phyloP scores from a whole-genome alignment of 805 yeast genomes.

The Candida koratica region DNA sequence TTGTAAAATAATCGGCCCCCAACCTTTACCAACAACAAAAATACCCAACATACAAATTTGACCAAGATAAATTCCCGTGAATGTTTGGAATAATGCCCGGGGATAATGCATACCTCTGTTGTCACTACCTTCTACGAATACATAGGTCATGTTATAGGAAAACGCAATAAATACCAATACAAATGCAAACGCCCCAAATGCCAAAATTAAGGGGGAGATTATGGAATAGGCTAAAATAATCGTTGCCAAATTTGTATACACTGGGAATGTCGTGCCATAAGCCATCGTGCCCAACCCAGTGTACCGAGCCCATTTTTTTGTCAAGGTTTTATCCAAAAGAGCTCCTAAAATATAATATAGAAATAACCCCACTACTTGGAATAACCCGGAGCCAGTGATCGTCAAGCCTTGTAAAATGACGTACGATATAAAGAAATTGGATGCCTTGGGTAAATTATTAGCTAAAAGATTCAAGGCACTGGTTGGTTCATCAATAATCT shows the following conservation, averaged over 20 bases:
- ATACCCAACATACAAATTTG: conserved; percentile 83
- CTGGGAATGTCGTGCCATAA: conserved; percentile 81
- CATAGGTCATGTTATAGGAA: conserved; percentile 72
- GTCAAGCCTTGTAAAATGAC: conserved; percentile 66
- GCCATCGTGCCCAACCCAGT: conserved; percentile 46
- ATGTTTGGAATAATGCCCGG: conserved; percentile 81
- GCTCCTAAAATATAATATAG: conserved; percentile 56
- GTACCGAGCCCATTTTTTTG: conserved; percentile 65
- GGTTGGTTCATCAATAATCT: conserved; percentile 56
- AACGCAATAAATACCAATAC: conserved; percentile 70
- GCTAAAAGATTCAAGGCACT: conserved; percentile 57
- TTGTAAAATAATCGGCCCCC: conserved; percentile 89
- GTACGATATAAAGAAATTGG: conserved; percentile 69
- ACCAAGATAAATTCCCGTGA: conserved; percentile 84
- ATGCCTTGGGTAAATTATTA: conserved; percentile 65
- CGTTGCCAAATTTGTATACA: conserved; percentile 66
- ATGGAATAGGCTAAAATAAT: conserved; percentile 65
- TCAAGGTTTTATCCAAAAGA: conserved; percentile 57
- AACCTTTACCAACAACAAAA: conserved; percentile 84
- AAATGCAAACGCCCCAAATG: conserved; percentile 72
- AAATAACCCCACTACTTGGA: conserved; percentile 58
- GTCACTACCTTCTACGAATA: conserved; percentile 63
- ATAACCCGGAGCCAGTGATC: conserved; percentile 58
- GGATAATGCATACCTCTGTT: conserved; percentile 82
- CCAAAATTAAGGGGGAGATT: conserved; percentile 77